Conservation (phyloP, 768 basidiomycete genomes). For the Lentinula detonsa region DNA sequence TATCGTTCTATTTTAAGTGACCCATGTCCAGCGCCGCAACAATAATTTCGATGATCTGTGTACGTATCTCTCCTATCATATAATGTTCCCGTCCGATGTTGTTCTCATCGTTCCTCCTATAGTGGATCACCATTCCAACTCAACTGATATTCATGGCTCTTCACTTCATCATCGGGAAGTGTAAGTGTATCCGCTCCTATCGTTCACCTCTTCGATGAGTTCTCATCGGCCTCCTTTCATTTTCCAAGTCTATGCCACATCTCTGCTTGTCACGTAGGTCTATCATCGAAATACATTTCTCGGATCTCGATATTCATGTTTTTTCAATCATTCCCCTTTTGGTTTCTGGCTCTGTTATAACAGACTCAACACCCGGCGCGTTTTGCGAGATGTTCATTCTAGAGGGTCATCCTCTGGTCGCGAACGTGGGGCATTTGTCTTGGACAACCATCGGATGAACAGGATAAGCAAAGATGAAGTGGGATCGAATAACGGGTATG, state of each 20-base stretch:
- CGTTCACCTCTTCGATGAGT: neutral
- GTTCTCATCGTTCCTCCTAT: neutral
- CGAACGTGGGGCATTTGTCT: neutral
- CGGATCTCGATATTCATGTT: too few species aligned
- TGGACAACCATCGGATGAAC: neutral
- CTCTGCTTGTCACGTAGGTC: conserved; percentile 5
- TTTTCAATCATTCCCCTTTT: neutral
- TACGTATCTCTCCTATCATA: conserved; percentile 15
- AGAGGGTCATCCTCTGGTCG: neutral
- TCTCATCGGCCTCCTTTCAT: neutral
- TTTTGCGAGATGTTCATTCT: neutral
- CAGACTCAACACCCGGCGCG: conserved; percentile 4
- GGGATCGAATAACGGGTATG: neutral
- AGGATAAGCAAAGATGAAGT: neutral
- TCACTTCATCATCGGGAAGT: conserved; percentile 48
- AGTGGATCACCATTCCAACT: conserved; percentile 42
- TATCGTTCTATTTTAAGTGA: neutral
- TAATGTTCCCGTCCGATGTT: neutral
- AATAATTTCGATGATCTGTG: conserved; percentile 41
- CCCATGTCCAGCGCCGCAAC: conserved; percentile 28
- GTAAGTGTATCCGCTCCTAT: conserved; percentile 19
- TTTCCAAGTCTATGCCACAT: conserved; percentile 2
- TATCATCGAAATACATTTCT: neutral
- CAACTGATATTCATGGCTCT: conserved; percentile 50
- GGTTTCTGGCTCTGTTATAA: neutral